A percentile compares a stretch with the other conserved stretches of the same genome.
phyloP scores from a whole-genome alignment of 768 basidiomycete species.

The Chalciporus sphaerocephalus region DNA sequence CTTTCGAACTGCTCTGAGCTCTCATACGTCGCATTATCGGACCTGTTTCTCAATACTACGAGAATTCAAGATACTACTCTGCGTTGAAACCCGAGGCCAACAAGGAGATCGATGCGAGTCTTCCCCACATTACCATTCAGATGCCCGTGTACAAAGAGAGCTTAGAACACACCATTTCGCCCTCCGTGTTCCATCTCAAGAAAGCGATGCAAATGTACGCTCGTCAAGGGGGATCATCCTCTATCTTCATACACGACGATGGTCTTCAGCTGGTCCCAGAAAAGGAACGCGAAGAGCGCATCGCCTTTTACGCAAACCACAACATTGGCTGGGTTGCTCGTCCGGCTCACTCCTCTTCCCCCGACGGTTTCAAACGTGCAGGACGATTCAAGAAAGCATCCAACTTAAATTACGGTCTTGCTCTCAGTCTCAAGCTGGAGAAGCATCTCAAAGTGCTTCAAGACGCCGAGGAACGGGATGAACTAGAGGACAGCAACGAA shows the following conservation, averaged over 20 bases:
- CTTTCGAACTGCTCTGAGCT: background rate
- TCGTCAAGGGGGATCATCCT: conserved; percentile 56
- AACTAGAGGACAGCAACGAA: conserved; percentile 35
- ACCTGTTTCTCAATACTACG: conserved; percentile 80
- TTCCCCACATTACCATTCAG: conserved; percentile 77
- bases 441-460: conserved; percentile 34
- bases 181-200: conserved; percentile 65
- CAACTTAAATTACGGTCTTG: conserved; percentile 81
- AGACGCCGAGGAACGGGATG: conserved; percentile 41
- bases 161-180: conserved; percentile 77
- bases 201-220: conserved; percentile 62
- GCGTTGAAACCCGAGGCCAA: conserved; percentile 59
- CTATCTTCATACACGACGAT: conserved; percentile 60
- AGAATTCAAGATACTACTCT: conserved; percentile 82
- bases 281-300: conserved; percentile 45
- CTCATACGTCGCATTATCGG: conserved; percentile 49
- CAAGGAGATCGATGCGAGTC: conserved; percentile 54
- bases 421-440: conserved; percentile 36
- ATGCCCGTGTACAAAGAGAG: conserved; percentile 89
- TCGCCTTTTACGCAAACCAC: conserved; percentile 52
- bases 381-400: conserved; percentile 93
- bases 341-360: conserved; percentile 37
- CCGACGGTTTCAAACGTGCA: conserved; percentile 36
- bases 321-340: conserved; percentile 60
- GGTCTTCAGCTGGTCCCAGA: conserved; percentile 49